Percentiles rank a stretch among this genome's conserved stretches.
phyloP scores from a whole-genome alignment of 768 basidiomycete species.

The Dentipellis sp. region DNA sequence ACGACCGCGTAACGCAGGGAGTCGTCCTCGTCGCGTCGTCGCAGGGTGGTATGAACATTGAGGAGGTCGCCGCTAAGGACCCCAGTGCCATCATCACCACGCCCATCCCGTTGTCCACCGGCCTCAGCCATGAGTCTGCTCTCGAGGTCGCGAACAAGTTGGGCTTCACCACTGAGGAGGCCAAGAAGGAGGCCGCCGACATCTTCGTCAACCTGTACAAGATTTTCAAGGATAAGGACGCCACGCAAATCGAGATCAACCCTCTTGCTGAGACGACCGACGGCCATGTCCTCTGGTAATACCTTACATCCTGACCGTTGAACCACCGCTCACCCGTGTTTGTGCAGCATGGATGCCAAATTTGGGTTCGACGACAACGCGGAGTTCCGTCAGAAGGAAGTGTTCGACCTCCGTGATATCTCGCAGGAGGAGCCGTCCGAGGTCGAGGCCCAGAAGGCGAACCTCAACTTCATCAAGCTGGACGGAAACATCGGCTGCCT shows the following conservation, averaged over 20 bases:
- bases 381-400: conserved; percentile 90
- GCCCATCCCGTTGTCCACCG: conserved; percentile 77
- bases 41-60: conserved; percentile 99
- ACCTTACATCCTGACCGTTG: not conserved
- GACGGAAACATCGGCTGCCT: conserved; percentile 96
- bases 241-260: conserved; percentile 99
- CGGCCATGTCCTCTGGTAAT: conserved; percentile 87
- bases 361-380: conserved; percentile 99
- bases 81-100: conserved; percentile 93
- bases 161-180: conserved; percentile 67
- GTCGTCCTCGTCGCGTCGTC: conserved; percentile 90
- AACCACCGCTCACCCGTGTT: not conserved
- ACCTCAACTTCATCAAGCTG: conserved; percentile 97
- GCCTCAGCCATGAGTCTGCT: conserved; percentile 65
- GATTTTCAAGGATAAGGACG: conserved; percentile 98
- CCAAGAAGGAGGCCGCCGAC: conserved; percentile 81
- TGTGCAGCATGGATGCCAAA: conserved; percentile 93
- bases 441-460: conserved; percentile 93
- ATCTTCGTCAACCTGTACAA: conserved; percentile 92
- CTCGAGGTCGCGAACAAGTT: conserved; percentile 78
- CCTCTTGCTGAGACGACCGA: conserved; percentile 90
- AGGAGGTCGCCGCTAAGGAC: conserved; percentile 96
- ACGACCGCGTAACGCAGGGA: conserved; percentile 83
- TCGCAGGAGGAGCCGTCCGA: conserved; percentile 96
- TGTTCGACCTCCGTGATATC: conserved; percentile 84